Conservation (phyloP, 495 filamentous ascomycete genomes). For the Parachaetomium inaequale region DNA sequence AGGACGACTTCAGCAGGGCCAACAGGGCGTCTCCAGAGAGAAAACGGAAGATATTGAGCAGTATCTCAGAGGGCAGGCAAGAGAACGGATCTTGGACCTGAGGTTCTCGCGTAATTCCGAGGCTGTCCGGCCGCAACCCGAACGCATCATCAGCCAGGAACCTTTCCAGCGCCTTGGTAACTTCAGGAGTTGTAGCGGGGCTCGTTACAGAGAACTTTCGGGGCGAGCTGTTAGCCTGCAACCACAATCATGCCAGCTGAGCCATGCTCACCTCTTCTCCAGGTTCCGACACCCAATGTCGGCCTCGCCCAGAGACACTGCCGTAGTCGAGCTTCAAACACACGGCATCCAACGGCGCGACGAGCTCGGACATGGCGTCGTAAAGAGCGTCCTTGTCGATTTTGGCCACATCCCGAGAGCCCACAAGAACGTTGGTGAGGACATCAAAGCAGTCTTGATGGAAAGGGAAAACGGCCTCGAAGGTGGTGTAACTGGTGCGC, state of each 20-base stretch:
- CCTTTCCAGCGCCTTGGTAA: not conserved
- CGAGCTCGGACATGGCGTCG: not conserved
- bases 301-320: not conserved
- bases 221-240: not conserved
- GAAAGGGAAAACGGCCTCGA: not conserved
- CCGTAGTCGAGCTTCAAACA: not conserved
- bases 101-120: not conserved
- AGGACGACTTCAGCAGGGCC: not conserved
- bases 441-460: not conserved
- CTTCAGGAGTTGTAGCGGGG: not conserved
- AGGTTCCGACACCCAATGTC: not conserved
- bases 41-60: not conserved
- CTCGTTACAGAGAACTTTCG: not conserved
- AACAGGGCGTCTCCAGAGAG: not conserved
- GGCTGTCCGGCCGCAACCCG: not conserved
- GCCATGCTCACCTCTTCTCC: not conserved
- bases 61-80: not conserved
- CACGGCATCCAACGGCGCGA: not conserved
- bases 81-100: not conserved
- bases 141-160: not conserved
- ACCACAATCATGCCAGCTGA: not conserved
- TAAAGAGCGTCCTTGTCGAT: not conserved
- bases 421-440: not conserved
- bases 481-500: not conserved
- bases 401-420: not conserved